Percentiles rank a stretch among this genome's conserved stretches.
Evolutionary conservation across 345 rosid species (phyloP).

Genomic region (Garcia nutans): DNA sequence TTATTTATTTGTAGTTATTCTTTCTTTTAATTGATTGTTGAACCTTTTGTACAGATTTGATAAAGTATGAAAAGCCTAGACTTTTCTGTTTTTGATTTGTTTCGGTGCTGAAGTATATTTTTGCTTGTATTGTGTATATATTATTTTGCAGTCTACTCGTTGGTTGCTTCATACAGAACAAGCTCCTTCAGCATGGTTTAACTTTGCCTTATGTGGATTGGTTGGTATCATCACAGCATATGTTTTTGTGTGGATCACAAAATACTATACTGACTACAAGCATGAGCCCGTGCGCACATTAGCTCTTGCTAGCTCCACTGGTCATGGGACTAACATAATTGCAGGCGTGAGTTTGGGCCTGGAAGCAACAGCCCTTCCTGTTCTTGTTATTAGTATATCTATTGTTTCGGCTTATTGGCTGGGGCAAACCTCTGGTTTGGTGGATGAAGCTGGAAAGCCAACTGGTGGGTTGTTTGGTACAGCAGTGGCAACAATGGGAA

Average conservation of each 20-base stretch:
- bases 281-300: slow-evolving; percentile 88
- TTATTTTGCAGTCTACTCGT: slow-evolving; percentile 76
- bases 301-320: slow-evolving; percentile 96
- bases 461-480: slow-evolving; percentile 98
- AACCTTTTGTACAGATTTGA: slow-evolving; percentile 4
- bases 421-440: slow-evolving; percentile 88
- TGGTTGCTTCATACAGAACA: slow-evolving; percentile 96
- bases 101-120: slow-evolving; percentile 13
- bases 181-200: slow-evolving; percentile 99
- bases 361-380: slow-evolving; percentile 98
- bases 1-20: not conserved
- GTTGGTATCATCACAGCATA: slow-evolving; percentile 97
- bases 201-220: slow-evolving; percentile 90
- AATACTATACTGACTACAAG: slow-evolving; percentile 98
- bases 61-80: slow-evolving; percentile 3
- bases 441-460: slow-evolving; percentile 82
- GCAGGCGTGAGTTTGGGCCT: slow-evolving; percentile 99
- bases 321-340: slow-evolving; percentile 98
- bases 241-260: slow-evolving; percentile 84
- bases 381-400: slow-evolving; percentile 79
- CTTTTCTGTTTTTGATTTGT: slow-evolving; percentile 10
- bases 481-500: slow-evolving; percentile 99
- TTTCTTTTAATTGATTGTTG: not conserved
- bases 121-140: slow-evolving; percentile 11
- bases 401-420: slow-evolving; percentile 89